Conservation (phyloP, 2,329 filamentous ascomycete genomes). For the Simplicillium aogashimaense region DNA sequence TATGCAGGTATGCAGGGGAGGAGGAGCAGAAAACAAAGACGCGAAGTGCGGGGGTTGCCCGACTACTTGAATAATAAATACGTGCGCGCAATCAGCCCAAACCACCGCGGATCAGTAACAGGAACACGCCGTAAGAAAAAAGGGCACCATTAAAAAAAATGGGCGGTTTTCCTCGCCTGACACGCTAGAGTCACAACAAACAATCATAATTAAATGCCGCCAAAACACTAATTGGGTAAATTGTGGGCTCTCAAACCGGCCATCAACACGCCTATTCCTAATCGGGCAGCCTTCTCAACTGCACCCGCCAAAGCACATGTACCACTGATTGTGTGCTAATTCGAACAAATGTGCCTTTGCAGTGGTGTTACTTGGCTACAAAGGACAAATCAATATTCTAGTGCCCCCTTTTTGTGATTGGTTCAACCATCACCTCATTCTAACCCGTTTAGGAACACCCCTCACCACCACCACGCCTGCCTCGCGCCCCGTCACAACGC, state of each 20-base stretch:
- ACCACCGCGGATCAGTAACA: constrained; percentile 14
- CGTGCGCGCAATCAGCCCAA: constrained; percentile 25
- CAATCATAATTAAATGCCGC: not conserved
- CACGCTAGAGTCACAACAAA: not conserved
- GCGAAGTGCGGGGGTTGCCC: constrained; percentile 16
- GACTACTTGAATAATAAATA: constrained; percentile 22
- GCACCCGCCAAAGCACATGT: no score
- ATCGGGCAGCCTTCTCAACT: not conserved
- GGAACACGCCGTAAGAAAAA: not conserved
- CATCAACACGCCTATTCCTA: not conserved
- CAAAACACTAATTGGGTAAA: no score
- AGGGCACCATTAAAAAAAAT: not conserved
- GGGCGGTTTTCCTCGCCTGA: not conserved
- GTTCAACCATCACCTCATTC: no score
- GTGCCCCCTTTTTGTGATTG: no score
- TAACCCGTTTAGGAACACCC: no score
- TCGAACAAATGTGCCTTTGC: no score
- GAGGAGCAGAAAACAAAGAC: constrained; percentile 6
- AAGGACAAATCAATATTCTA: no score
- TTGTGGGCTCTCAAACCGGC: no score
- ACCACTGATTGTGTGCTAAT: no score
- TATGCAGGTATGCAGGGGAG: constrained; percentile 12
- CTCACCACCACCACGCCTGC: no score
- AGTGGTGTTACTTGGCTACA: no score
- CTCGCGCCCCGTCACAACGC: no score